Base-by-base conservation (phyloP, 2,329 filamentous ascomycete genomes). In the Beauveria pseudobassiana region DNA sequence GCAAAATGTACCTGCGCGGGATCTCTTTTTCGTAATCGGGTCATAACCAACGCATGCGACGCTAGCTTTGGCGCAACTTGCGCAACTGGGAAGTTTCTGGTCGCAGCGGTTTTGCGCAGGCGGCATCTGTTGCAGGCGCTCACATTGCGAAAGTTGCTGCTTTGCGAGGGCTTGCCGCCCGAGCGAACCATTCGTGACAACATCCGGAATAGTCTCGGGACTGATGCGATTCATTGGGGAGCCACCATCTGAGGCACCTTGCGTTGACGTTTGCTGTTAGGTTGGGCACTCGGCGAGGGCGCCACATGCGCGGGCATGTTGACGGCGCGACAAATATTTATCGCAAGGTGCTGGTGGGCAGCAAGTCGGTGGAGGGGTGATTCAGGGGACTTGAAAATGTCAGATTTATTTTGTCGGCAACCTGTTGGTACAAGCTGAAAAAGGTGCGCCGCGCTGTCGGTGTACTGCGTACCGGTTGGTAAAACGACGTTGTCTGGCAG, bases 21-120 rank as follows among this genome's bases (percentile, higher is more conserved):
- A 98, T 96, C 76, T 97, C 92, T 71, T 90, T 87, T 97, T 97
- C 26, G 91, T 96, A 70, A 97, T 96, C 40, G 93, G 93, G 72
- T 98, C 93, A 74, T 96, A 97, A 65, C 93, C 93, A 56, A 97
- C 91, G 73, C 95, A 98, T 67, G 90, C 88, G 51, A 96, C 90
- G 63, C 85, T 84, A n/a, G 90, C 93, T 77, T 97, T 97, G 73
- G 93, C 91, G 76, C 93, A 98, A 67, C 90, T 91, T 48, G 90
- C 88, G 74, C 93, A 98, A 69, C 90, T 91, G 9, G 93, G 93
- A 64, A 98, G 82, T 66, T 89, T 88, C 80, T 97, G 93, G 75
- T 98, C 93, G 76, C 93, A 98, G 59, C 92, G 84, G 73, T 97
- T 98, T 98, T 98, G 70, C 93, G 85, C 73, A 96, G 78, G 51